phyloP scores from a whole-genome alignment of 1,284 basidiomycete species.

The Ustilago esculenta region DNA sequence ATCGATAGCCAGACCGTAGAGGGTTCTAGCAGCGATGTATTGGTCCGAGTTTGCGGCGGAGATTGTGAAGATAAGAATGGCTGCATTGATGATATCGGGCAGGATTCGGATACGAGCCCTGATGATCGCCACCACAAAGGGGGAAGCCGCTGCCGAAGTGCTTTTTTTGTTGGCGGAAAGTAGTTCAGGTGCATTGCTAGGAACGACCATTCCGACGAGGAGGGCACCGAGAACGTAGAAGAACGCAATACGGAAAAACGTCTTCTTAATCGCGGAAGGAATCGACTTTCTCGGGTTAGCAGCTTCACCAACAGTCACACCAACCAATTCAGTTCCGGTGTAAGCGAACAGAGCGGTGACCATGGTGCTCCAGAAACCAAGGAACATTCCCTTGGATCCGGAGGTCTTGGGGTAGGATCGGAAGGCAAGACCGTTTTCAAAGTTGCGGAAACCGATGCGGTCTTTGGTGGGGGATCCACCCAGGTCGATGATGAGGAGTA shows the following conservation, averaged over 20 bases:
- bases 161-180: constrained; percentile 31
- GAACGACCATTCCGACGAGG: constrained; percentile 59
- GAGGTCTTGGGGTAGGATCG: constrained; percentile 17
- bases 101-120: constrained; percentile 77
- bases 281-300: constrained; percentile 74
- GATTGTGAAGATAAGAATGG: constrained; percentile 65
- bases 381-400: constrained; percentile 60
- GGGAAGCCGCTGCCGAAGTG: constrained; percentile 72
- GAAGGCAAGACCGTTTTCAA: constrained; percentile 68
- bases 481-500: constrained; percentile 51
- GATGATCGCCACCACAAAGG: constrained; percentile 76
- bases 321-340: constrained; percentile 73
- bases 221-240: constrained; percentile 76
- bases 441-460: constrained; percentile 73
- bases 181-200: constrained; percentile 43
- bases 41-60: constrained; percentile 70
- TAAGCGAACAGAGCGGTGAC: constrained; percentile 71
- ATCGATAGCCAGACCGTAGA: constrained; percentile 72
- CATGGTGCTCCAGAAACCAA: constrained; percentile 54
- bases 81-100: constrained; percentile 73
- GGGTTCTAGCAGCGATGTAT: constrained; percentile 71
- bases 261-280: constrained; percentile 72
- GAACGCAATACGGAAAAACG: constrained; percentile 73
- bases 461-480: constrained; percentile 72
- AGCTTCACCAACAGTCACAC: constrained; percentile 70